These are phyloP conservation scores for Aspergillus niger DNA, from an alignment of 2,329 filamentous ascomycete genomes.

Conservation along the genomic window DNA sequence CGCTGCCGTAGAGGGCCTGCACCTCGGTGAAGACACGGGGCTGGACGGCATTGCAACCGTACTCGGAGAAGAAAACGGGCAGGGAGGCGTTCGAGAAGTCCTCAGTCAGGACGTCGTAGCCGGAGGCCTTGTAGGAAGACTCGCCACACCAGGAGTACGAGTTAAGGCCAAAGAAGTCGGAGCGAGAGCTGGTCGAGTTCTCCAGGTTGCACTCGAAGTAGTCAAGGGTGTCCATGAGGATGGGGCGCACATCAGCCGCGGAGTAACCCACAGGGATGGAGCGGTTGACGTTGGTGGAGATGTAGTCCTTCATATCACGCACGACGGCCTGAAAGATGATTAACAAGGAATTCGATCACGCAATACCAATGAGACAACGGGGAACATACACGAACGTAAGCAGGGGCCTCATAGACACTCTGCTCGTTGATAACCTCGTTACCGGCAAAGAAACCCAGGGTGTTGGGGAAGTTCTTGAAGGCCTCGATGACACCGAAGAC, in stretches of 20 bases:
- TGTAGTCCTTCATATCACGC: conserved; percentile 70
- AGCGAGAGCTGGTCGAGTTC: conserved; percentile 53
- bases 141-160: conserved; percentile 70
- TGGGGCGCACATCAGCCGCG: conserved; percentile 64
- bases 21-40: conserved; percentile 65
- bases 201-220: conserved; percentile 61
- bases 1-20: conserved; percentile 57
- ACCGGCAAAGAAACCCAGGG: conserved; percentile 66
- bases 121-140: conserved; percentile 55
- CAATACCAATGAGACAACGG: no score
- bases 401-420: conserved; percentile 55
- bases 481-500: conserved; percentile 66
- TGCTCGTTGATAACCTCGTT: conserved; percentile 70
- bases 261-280: conserved; percentile 69
- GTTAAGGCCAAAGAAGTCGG: conserved; percentile 68
- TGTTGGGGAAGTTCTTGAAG: conserved; percentile 68
- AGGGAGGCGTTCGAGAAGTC: conserved; percentile 61
- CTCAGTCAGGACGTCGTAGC: conserved; percentile 60
- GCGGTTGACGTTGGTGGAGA: conserved; percentile 58
- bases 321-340: conserved; percentile 53
- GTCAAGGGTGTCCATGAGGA: conserved; percentile 61
- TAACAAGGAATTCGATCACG: not conserved
- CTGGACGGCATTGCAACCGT: conserved; percentile 62
- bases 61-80: conserved; percentile 68
- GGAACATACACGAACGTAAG: conserved; percentile 56